Evolutionary conservation across 2,329 filamentous ascomycete species (phyloP), one percentile per base, ranked within the genome.

Genomic region (Magnaporthiopsis rhizophila): DNA sequence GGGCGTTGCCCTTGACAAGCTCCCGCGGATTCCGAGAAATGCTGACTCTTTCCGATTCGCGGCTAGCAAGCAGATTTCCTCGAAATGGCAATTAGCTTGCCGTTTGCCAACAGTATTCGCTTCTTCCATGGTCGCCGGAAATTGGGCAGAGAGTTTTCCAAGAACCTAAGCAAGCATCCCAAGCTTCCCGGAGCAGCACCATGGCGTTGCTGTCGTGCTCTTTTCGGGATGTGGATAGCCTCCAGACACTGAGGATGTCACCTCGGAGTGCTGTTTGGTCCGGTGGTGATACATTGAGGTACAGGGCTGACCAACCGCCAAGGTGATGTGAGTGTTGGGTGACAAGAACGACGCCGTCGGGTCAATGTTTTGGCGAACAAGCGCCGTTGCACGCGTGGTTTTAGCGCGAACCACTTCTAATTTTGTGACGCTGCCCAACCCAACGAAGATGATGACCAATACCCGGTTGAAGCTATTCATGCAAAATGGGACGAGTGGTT

Each of bases 221-320:
- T n/a, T 53, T 15, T n/a, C 21, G 45, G 5, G 45, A n/a, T n/a
- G 45, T 2, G 2, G 45, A 53, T 21, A n/a, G 45, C 18, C 7
- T 53, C 45, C 2, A 53, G 45, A 8, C 45, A 11, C 45, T 53
- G 45, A 53, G 45, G 18, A 53, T 21, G 3, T 2, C 21, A 18
- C 7, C 45, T 53, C 18, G 18, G 45, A 21, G 7, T n/a, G 58
- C 30, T 18, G 21, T 60, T 9, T 60, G 30, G 58, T n/a, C 21
- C 15, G 30, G 21, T 21, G 58, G 18, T 36, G 58, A 30, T 3
- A 60, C 58, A 30, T 60, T 60, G 30, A 60, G 24, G 32, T 60
- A 30, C 18, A 60, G 36, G 32, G 58, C 58, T 24, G 30, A 36
- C 58, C 58, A 60, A 36, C 36, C 58, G 58, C 58, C 36, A n/a